Percentiles rank a stretch among this genome's conserved stretches.
Conservation (phyloP, 148 eudicot species). For the Agrostemma githago region DNA sequence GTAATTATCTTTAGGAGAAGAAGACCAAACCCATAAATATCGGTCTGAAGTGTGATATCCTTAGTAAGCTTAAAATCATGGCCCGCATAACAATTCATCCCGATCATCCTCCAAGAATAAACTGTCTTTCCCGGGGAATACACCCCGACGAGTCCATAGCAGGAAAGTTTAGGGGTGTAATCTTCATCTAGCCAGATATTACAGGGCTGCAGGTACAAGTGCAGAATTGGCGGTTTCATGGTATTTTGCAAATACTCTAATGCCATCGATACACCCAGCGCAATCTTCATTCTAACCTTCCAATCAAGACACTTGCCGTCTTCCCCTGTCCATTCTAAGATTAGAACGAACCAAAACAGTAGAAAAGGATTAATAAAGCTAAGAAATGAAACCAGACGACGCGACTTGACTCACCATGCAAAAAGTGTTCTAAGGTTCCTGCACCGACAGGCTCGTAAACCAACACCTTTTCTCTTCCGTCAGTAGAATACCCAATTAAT, state of each 20-base stretch:
- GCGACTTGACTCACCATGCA: too few species aligned
- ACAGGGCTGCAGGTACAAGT: background rate
- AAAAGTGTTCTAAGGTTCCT: too few species aligned
- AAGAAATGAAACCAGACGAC: too few species aligned
- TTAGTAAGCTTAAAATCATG: background rate
- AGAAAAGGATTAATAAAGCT: too few species aligned
- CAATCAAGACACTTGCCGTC: too few species aligned
- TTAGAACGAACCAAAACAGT: too few species aligned
- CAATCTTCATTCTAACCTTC: too few species aligned
- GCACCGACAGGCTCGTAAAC: too few species aligned
- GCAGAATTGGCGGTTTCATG: background rate
- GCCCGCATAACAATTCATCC: background rate
- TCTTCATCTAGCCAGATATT: constrained; percentile 1
- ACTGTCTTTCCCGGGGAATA: background rate
- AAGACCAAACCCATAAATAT: background rate
- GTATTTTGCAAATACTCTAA: background rate
- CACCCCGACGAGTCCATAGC: background rate
- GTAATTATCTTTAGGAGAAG: background rate
- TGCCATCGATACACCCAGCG: too few species aligned
- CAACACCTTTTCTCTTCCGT: too few species aligned
- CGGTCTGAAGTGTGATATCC: background rate
- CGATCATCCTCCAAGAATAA: background rate
- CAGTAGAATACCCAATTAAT: too few species aligned
- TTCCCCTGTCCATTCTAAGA: too few species aligned
- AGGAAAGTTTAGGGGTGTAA: background rate